These are phyloP conservation scores for Penstemon newberryi DNA, from an alignment of 257 asterid genomes.

Conservation along the genomic window DNA sequence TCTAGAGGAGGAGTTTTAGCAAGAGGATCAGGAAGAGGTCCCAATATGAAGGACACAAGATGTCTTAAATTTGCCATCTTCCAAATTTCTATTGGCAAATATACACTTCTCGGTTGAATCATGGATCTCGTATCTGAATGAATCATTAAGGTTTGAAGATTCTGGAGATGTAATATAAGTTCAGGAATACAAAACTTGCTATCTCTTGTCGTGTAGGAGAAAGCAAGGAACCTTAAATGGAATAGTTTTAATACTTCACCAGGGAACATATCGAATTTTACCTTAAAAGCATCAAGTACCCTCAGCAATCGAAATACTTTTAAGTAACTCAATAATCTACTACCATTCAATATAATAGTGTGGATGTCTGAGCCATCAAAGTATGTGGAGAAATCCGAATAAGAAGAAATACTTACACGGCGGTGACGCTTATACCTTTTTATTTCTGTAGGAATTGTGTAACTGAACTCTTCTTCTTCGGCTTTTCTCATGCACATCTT, in stretches of 20 bases:
- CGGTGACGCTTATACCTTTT: too few species aligned
- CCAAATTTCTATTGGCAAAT: not conserved
- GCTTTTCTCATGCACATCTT: slow-evolving; percentile 5
- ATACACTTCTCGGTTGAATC: not conserved
- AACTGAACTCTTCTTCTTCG: not conserved
- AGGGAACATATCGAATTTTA: not conserved
- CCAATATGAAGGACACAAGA: not conserved
- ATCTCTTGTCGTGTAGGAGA: not conserved
- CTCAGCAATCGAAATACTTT: not conserved
- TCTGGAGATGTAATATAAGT: not conserved
- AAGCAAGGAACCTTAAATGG: slow-evolving; percentile 10
- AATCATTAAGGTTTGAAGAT: not conserved
- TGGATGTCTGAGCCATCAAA: too few species aligned
- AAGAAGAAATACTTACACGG: too few species aligned
- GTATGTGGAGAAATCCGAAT: too few species aligned
- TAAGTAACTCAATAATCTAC: too few species aligned
- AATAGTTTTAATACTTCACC: not conserved
- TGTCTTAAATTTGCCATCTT: slow-evolving; percentile 11
- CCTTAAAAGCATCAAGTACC: not conserved
- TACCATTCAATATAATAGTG: too few species aligned
- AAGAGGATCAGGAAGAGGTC: not conserved
- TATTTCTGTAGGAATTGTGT: too few species aligned
- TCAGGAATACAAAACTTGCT: not conserved
- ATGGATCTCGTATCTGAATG: not conserved
- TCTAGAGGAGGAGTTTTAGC: not conserved